Base-by-base conservation (phyloP, 306 rosid species). In the Fagus crenata region DNA sequence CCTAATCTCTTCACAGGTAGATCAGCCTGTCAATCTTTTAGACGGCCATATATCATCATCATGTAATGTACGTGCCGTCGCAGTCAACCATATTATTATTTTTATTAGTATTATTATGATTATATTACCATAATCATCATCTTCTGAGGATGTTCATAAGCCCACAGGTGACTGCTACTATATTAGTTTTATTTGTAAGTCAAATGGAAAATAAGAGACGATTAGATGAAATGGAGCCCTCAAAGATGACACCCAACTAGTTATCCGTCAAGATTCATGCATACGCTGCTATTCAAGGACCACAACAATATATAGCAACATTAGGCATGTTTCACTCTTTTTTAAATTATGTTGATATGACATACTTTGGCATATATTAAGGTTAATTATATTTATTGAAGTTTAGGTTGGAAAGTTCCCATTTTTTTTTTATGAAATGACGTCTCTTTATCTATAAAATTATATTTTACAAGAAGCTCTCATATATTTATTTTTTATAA, bases 221-320 rank as follows among this genome's bases (percentile, higher is more conserved):
- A 78, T 85, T 78, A 85, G 85, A 85, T 89, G 53, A 78, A 76
- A 81, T 56, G 88, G 72, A 80, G 80, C 90, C 78, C 74, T 88
- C 90, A 75, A 49, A 46, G 39, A 73, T 85, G 86, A 86, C 84
- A 72, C 54, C 59, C 71, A 77, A 74, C 76, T 70, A 58, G 73
- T 71, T 4, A 60, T 76, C 9, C 41, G 69, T 68, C 82, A 73
- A 78, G 73, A 59, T 82, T 77, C 85, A 78, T 82, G 86, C 77
- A 80, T 77, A 41, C 28, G 39, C 17, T 39, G 36, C 49, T 11
- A 49, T 9, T 2, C 12, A 22, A 31, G 56, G 39, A 72, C 41
- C 63, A 31, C 61, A 51, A 53, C 60, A 72, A 41, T 18, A 35
- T 22, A 28, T 5, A 13, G 6, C 49, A 55, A 74, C n/a, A 53